Evolutionary conservation across 441 rosid species (phyloP).

Genomic region (Dalechampia spathulata): DNA sequence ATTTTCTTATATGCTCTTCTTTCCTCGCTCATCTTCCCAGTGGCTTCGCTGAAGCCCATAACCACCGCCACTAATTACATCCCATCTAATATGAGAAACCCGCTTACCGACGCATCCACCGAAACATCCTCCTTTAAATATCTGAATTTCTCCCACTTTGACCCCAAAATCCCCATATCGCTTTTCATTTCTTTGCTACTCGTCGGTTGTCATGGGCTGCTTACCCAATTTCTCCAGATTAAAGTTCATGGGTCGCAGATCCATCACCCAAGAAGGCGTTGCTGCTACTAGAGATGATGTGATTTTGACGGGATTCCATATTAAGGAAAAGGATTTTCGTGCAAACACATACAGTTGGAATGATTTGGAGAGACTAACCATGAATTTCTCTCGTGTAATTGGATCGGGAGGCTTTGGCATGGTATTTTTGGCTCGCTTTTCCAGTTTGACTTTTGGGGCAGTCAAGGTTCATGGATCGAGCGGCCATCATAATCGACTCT

Average conservation of each 20-base stretch:
- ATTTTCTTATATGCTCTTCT: conserved; percentile 6
- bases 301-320: neutral
- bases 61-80: conserved; percentile 8
- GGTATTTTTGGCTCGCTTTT: conserved; percentile 52
- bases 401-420: conserved; percentile 82
- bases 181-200: conserved; percentile 5
- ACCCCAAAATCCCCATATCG: too few relatives aligned
- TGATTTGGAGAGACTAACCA: conserved; percentile 41
- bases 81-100: too few relatives aligned
- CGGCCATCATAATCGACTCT: conserved; percentile 48
- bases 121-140: neutral
- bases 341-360: conserved; percentile 36
- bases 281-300: neutral
- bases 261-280: neutral
- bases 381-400: conserved; percentile 42
- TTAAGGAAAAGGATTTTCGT: conserved; percentile 3
- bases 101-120: neutral
- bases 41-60: conserved; percentile 19
- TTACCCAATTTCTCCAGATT: conserved; percentile 25
- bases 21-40: conserved; percentile 25
- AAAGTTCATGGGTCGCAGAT: conserved; percentile 10
- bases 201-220: conserved; percentile 37
- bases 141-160: conserved; percentile 14
- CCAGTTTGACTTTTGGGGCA: conserved; percentile 38
- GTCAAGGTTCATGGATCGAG: conserved; percentile 53